Base-by-base conservation (phyloP, 2,329 filamentous ascomycete genomes). In the Monosporascus sp. region DNA sequence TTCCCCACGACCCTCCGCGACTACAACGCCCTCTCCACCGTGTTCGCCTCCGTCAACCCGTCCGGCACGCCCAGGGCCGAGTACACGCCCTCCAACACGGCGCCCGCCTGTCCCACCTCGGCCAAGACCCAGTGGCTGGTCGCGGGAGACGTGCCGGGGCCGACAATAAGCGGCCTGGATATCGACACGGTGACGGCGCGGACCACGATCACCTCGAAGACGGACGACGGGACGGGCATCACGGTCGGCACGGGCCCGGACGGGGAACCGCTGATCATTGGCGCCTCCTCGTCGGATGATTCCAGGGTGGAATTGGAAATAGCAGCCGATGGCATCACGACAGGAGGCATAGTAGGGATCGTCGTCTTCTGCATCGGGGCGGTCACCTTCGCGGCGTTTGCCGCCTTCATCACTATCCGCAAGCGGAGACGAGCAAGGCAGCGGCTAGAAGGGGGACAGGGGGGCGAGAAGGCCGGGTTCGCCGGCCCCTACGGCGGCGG, bases 81-180 rank as follows among this genome's bases (percentile, higher is more conserved):
- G 49, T 88, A 86, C 77, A 78, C 65, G 46, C 78, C 81, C 25
- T 76, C 75, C 66, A 85, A 85, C 73, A 81, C 77, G 38, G 73
- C 76, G 25, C 72, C 76, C 50, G 22, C 49, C 18, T 50, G 49
- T 27, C 49, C 49, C 17, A 36, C 49, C 39, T 45, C 49, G 9
- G 49, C 38, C 24, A 15, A 14, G 17, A 18, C 17, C 17, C 36
- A 22, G 17, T 50, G 49, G 49, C 37, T n/a, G 22, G 39, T 50
- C n/a, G 39, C 27, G 6, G 14, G 17, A 7, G 38, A 24, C 25
- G 38, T 8, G 18, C 7, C 38, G 14, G 20, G 27, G 37, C 49
- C 49, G 25, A 50, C 49, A 15, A 44, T 44, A n/a, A 15, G n/a
- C 22, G 41, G 14, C 18, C 41, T 44, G 8, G 5, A 44, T 20